Conservation (phyloP, 805 yeast genomes). For the Scheffersomyces stipitis region DNA sequence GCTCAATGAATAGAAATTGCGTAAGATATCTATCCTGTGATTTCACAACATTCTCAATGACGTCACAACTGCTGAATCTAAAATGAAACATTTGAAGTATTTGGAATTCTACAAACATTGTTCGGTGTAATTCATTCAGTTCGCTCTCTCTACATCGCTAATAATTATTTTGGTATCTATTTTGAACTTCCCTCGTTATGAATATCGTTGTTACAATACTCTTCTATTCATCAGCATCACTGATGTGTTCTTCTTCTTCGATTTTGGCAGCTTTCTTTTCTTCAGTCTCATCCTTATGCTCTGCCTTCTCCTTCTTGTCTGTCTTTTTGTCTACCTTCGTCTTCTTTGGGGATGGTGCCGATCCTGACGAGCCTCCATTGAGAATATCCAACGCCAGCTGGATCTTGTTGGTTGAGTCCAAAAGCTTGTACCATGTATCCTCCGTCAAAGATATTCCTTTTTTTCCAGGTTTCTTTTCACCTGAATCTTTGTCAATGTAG, state of each 20-base stretch:
- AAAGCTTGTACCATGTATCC: constrained; percentile 52
- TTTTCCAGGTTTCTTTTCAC: constrained; percentile 75
- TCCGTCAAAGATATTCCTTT: constrained; percentile 67
- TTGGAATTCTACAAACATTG: too few relatives aligned
- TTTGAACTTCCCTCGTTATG: too few relatives aligned
- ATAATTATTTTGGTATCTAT: too few relatives aligned
- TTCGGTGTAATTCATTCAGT: too few relatives aligned
- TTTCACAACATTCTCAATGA: too few relatives aligned
- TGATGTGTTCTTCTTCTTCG: constrained; percentile 2
- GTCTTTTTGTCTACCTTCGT: constrained; percentile 1
- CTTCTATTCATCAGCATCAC: constrained; percentile 2
- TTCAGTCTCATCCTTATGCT: constrained; percentile 1
- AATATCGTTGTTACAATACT: too few relatives aligned
- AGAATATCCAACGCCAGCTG: constrained; percentile 48
- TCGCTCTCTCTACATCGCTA: too few relatives aligned
- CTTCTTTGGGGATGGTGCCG: constrained; percentile 3
- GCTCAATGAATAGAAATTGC: too few relatives aligned
- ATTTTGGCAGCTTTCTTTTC: too few relatives aligned
- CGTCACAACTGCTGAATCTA: too few relatives aligned
- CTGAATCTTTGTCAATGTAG: constrained; percentile 54
- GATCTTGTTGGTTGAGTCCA: constrained; percentile 48
- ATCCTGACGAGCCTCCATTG: constrained; percentile 12
- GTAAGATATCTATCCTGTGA: too few relatives aligned
- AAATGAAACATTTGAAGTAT: too few relatives aligned
- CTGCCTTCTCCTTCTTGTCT: constrained; percentile 2